phyloP scores from a whole-genome alignment of 352 stramenopile genomes.

The Pythium dissotocum region DNA sequence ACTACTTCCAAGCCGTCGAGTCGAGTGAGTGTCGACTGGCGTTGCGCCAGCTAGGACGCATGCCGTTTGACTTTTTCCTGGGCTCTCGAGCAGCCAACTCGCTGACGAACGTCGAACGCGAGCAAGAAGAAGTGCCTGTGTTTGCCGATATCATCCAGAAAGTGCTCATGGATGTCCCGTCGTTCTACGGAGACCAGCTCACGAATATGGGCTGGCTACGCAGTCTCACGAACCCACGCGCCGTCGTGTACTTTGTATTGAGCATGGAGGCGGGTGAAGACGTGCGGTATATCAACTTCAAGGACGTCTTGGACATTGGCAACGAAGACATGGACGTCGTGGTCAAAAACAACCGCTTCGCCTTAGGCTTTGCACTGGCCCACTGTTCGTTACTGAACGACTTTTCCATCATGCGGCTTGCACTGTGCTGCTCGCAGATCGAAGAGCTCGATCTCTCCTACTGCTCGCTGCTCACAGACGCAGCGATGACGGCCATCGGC shows the following conservation, averaged over 20 bases:
- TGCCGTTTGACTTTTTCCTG: slow-evolving; percentile 79
- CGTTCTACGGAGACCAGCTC: slow-evolving; percentile 67
- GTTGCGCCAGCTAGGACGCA: slow-evolving; percentile 47
- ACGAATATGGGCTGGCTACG: slow-evolving; percentile 69
- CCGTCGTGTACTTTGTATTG: slow-evolving; percentile 67
- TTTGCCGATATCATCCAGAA: slow-evolving; percentile 76
- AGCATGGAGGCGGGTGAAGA: slow-evolving; percentile 57
- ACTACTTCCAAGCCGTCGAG: slow-evolving; percentile 63
- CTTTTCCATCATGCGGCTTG: slow-evolving; percentile 39
- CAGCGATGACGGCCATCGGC: slow-evolving; percentile 41
- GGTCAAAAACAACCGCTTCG: slow-evolving; percentile 54
- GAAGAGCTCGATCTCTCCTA: slow-evolving; percentile 79
- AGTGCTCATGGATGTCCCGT: slow-evolving; percentile 59
- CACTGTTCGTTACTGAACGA: slow-evolving; percentile 46
- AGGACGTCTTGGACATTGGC: slow-evolving; percentile 46
- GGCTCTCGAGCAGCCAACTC: slow-evolving; percentile 54
- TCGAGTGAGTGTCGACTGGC: slow-evolving; percentile 46
- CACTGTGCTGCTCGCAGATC: slow-evolving; percentile 57
- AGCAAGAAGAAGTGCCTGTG: slow-evolving; percentile 39
- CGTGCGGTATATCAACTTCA: slow-evolving; percentile 50
- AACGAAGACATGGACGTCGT: slow-evolving; percentile 67
- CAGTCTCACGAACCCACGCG: slow-evolving; percentile 45
- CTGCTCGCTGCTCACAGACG: slow-evolving; percentile 66
- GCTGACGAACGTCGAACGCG: slow-evolving; percentile 54
- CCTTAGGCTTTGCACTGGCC: slow-evolving; percentile 40